Evolutionary conservation across 192 early-diverging fungal species (phyloP).

Genomic region (Gigaspora rosea): DNA sequence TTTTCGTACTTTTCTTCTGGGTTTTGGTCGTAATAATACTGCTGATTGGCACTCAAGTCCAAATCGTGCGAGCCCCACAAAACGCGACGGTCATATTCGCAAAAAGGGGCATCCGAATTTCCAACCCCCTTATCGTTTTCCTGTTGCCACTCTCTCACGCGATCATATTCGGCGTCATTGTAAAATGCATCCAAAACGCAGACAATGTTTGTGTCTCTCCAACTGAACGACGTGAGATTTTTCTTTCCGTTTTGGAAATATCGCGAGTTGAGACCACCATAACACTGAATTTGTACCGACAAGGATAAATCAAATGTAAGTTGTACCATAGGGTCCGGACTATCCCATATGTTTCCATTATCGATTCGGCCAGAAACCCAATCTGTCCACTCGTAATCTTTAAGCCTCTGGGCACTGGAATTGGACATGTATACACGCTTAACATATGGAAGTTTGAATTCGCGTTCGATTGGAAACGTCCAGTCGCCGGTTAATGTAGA

Average conservation of each 20-base stretch:
- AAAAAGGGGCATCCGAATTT: slow-evolving; percentile 21
- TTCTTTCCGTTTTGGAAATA: slow-evolving; percentile 21
- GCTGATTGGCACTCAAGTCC: slow-evolving; percentile 18
- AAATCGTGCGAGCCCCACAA: slow-evolving; percentile 35
- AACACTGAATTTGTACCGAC: slow-evolving; percentile 33
- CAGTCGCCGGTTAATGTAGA: slow-evolving; percentile 30
- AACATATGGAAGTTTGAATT: slow-evolving; percentile 26
- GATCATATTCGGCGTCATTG: neutral
- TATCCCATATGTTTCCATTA: neutral
- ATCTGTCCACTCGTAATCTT: slow-evolving; percentile 16
- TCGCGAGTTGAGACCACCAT: slow-evolving; percentile 28
- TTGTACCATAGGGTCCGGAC: too few species aligned
- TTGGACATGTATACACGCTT: slow-evolving; percentile 36
- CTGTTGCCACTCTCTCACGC: neutral
- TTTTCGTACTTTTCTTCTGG: slow-evolving; percentile 26
- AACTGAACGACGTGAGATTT: slow-evolving; percentile 27
- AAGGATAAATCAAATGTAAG: neutral
- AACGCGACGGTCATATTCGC: slow-evolving; percentile 33
- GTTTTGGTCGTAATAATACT: slow-evolving; percentile 28
- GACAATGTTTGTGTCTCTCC: slow-evolving; percentile 30
- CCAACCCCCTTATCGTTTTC: slow-evolving; percentile 31
- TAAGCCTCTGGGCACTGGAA: slow-evolving; percentile 15
- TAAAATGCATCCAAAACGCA: slow-evolving; percentile 33
- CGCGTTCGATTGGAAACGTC: slow-evolving; percentile 30
- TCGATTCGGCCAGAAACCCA: slow-evolving; percentile 32